Evolutionary conservation across 441 rosid species (phyloP), one percentile per base, ranked within the genome.

Genomic region (Hura crepitans): DNA sequence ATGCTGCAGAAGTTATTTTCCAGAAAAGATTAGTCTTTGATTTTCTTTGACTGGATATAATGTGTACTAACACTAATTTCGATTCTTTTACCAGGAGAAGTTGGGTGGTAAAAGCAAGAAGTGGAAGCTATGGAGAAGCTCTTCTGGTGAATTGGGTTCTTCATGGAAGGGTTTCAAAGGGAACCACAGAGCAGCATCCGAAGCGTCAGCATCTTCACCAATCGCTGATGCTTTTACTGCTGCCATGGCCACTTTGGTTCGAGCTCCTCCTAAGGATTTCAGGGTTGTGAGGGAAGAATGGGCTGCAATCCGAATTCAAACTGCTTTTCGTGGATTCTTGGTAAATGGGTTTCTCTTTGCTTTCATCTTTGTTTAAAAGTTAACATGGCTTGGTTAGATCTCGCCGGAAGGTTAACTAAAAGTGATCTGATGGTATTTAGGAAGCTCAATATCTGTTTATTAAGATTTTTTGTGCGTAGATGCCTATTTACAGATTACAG

Each of bases 291-390:
- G 87, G 84, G 75, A 86, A 64, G 96, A 86, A 81, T 90, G 96
- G 96, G 99, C 93, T 35, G 83, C 96, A 9, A 92, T 92, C 30
- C 81, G 97, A 50, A 89, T 94, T 73, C 99, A 94, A 75, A 91
- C 99, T 1, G 90, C 99, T 75, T 94, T 94, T 60, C 90, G 97
- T 5, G 97, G 90, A 53, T 92, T 94, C 85, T 77, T 94, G 91
- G 99, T 94, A 76, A 83, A 31, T 71, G 9, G 20, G 30, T 42
- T 58, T 51, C 42, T 55, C 28, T 20, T 68, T 3, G 28, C 51
- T 68, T 27, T 45, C 54, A 5, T 69, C 22, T 37, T 35, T 69
- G 46, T 68, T 66, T 17, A 15, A 18, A 30, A 57, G 14, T 33
- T 33, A 46, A n/a, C 22, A 8, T 23, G 1, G 11, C 31, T 61